A percentile compares a stretch with the other conserved stretches of the same genome.
phyloP scores from a whole-genome alignment of 192 early-diverging fungal genomes.

The Coemansia sp. region DNA sequence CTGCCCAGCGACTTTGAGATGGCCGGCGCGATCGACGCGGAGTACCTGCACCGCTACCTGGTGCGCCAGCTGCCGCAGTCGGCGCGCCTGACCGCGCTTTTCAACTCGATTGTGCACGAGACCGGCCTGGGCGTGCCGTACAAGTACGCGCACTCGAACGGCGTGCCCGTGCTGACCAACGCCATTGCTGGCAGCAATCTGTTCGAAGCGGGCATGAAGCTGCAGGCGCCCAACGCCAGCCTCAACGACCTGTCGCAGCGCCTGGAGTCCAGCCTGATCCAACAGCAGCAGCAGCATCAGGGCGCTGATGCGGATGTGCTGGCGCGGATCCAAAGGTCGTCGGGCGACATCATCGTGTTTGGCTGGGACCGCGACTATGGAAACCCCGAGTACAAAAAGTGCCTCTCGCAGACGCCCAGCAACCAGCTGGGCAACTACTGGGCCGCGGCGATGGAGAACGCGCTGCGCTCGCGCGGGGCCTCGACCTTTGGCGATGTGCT shows the following conservation, averaged over 20 bases:
- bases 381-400: slow-evolving; percentile 69
- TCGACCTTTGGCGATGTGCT: slow-evolving; percentile 57
- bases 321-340: slow-evolving; percentile 25
- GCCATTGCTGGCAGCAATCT: slow-evolving; percentile 43
- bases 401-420: slow-evolving; percentile 62
- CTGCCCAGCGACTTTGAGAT: slow-evolving; percentile 70
- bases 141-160: slow-evolving; percentile 52
- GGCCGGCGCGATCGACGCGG: slow-evolving; percentile 68
- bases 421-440: slow-evolving; percentile 66
- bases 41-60: slow-evolving; percentile 63
- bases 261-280: slow-evolving; percentile 25
- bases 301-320: slow-evolving; percentile 15
- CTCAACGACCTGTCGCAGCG: slow-evolving; percentile 41
- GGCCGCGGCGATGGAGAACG: slow-evolving; percentile 60
- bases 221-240: slow-evolving; percentile 22
- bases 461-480: slow-evolving; percentile 29
- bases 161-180: slow-evolving; percentile 35
- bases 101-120: slow-evolving; percentile 72
- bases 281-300: slow-evolving; percentile 26
- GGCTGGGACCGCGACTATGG: slow-evolving; percentile 66
- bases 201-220: slow-evolving; percentile 27
- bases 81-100: slow-evolving; percentile 67
- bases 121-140: slow-evolving; percentile 64
- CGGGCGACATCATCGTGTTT: slow-evolving; percentile 58
- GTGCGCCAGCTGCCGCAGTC: slow-evolving; percentile 65